These are phyloP conservation scores for Aspergillus cavernicola DNA, from an alignment of 495 filamentous ascomycete genomes.

Conservation along the genomic window DNA sequence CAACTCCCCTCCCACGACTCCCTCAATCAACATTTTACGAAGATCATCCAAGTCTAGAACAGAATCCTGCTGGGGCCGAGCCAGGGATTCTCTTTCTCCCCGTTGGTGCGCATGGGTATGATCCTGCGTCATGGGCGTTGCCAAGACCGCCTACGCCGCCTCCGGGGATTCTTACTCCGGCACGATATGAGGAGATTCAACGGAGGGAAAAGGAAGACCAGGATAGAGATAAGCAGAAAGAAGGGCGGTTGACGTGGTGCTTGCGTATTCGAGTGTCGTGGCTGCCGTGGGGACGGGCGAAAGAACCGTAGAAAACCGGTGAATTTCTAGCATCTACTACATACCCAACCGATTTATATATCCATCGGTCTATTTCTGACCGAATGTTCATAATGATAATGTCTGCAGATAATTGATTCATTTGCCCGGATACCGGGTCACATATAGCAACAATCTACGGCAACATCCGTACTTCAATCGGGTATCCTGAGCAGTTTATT, in stretches of 20 bases:
- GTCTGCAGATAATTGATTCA: slow-evolving; percentile 5
- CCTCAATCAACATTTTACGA: neutral
- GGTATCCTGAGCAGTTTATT: slow-evolving; percentile 44
- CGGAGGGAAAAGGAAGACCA: neutral
- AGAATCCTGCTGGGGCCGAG: neutral
- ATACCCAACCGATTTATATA: no score
- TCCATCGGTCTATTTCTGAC: no score
- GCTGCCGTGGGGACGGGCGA: slow-evolving; percentile 3
- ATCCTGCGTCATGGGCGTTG: slow-evolving; percentile 1
- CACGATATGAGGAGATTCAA: slow-evolving; percentile 12
- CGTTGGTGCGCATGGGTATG: slow-evolving; percentile 12
- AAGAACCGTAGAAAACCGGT: neutral
- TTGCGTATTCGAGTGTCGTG: slow-evolving; percentile 6
- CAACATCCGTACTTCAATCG: slow-evolving; percentile 11
- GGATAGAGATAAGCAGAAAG: neutral
- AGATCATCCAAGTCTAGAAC: neutral
- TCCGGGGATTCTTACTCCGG: slow-evolving; percentile 17
- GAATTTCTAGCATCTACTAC: neutral
- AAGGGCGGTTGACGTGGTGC: slow-evolving; percentile 2
- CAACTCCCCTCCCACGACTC: neutral
- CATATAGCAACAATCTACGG: slow-evolving; percentile 9
- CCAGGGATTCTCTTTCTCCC: slow-evolving; percentile 6
- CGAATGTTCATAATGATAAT: no score
- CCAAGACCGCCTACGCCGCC: slow-evolving; percentile 12
- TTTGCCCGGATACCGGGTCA: slow-evolving; percentile 11